Percentiles rank a stretch among this genome's conserved stretches.
These are phyloP conservation scores for Parachaetomium inaequale DNA, from an alignment of 495 filamentous ascomycete species.

Conservation along the genomic window DNA sequence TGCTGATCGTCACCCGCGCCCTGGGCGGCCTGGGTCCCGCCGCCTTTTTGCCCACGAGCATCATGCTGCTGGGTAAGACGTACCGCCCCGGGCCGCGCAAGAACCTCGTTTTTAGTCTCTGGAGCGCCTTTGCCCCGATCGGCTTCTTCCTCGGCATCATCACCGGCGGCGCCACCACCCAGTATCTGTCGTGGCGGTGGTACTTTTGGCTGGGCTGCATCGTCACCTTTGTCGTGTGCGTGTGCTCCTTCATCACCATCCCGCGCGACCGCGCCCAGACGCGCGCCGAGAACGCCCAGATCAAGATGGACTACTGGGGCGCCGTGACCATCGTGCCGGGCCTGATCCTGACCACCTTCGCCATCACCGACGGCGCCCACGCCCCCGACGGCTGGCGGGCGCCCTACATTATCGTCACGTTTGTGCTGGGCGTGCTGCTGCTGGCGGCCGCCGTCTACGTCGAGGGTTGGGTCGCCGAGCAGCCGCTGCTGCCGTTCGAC, in stretches of 20 bases:
- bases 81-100: conserved; percentile 84
- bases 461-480: conserved; percentile 69
- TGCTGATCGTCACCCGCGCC: conserved; percentile 73
- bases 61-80: conserved; percentile 74
- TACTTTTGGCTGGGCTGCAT: conserved; percentile 76
- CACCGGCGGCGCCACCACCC: conserved; percentile 65
- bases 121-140: conserved; percentile 70
- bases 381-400: conserved; percentile 68
- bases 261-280: conserved; percentile 58
- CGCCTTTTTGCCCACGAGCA: conserved; percentile 70
- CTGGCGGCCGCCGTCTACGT: conserved; percentile 62
- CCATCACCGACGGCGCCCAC: conserved; percentile 70
- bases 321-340: conserved; percentile 60
- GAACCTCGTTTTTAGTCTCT: conserved; percentile 78
- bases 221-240: conserved; percentile 41
- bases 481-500: conserved; percentile 71
- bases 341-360: conserved; percentile 69
- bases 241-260: conserved; percentile 60
- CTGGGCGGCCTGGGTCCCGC: conserved; percentile 76
- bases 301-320: conserved; percentile 57
- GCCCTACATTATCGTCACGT: conserved; percentile 64
- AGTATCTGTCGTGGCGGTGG: conserved; percentile 66
- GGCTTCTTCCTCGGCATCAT: conserved; percentile 84
- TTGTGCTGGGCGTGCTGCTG: conserved; percentile 56
- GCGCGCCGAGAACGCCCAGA: conserved; percentile 35